Percentiles rank a stretch among this genome's conserved stretches.
Evolutionary conservation across 139 green algal genomes (phyloP).

Genomic region (Deuterostichococcus epilithicus): DNA sequence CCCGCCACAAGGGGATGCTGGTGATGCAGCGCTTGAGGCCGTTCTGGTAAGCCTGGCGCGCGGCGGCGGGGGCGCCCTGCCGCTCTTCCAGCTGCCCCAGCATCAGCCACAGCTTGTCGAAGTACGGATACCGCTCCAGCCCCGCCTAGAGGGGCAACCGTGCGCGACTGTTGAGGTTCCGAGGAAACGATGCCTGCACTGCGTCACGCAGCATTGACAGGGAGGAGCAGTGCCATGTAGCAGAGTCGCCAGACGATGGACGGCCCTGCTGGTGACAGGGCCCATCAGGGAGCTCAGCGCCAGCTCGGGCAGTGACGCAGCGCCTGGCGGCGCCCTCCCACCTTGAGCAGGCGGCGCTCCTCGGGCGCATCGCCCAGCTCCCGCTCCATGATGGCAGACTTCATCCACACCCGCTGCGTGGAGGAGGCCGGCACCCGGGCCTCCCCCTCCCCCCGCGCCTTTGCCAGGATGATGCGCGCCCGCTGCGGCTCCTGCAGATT

Average conservation of each 20-base stretch:
- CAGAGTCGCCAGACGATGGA: background rate
- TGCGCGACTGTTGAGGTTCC: background rate
- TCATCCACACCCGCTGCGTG: slow-evolving; percentile 95
- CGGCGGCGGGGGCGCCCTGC: slow-evolving; percentile 33
- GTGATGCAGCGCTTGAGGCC: slow-evolving; percentile 57
- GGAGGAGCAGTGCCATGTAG: background rate
- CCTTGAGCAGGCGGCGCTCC: slow-evolving; percentile 58
- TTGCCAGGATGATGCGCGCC: slow-evolving; percentile 42
- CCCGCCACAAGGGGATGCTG: slow-evolving; percentile 69
- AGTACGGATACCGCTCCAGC: slow-evolving; percentile 68
- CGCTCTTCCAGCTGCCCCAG: slow-evolving; percentile 86
- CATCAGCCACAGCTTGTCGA: slow-evolving; percentile 94
- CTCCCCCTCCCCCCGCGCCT: slow-evolving; percentile 61
- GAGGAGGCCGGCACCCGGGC: slow-evolving; percentile 31
- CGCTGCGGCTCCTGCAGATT: slow-evolving; percentile 5
- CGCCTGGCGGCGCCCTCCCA: background rate
- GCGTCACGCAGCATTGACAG: background rate
- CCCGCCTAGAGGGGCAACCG: slow-evolving; percentile 46
- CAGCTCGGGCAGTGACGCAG: too few species aligned
- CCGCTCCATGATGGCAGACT: slow-evolving; percentile 91
- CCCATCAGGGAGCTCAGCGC: too few species aligned
- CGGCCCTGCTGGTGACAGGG: background rate
- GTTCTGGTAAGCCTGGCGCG: slow-evolving; percentile 30
- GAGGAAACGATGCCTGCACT: background rate
- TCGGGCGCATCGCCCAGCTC: slow-evolving; percentile 64